These are phyloP conservation scores for Vaccinium vitisidaea DNA, from an alignment of 148 eudicot genomes.

Conservation along the genomic window DNA sequence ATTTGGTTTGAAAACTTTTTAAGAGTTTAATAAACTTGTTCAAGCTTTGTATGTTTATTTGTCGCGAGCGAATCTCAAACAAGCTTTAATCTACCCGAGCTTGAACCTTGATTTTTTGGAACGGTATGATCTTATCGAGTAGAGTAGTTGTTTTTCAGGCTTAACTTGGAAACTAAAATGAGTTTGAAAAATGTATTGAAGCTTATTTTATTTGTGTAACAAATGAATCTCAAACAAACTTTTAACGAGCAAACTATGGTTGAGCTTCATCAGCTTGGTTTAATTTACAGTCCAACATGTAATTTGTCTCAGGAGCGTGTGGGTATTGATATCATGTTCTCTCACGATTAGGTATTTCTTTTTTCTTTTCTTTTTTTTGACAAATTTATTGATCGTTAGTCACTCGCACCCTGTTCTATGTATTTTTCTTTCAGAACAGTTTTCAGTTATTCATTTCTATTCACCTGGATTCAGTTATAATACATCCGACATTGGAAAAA, in stretches of 20 bases:
- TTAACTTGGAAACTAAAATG: not conserved
- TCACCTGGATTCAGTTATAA: not conserved
- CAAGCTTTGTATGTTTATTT: too few relatives aligned
- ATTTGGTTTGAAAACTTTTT: too few relatives aligned
- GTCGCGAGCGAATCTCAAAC: not conserved
- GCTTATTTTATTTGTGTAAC: not conserved
- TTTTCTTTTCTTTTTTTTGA: not conserved
- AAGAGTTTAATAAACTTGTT: too few relatives aligned
- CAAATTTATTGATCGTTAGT: not conserved
- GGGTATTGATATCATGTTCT: not conserved
- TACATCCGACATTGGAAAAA: not conserved
- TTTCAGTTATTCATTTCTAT: not conserved
- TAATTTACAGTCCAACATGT: not conserved
- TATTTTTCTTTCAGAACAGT: not conserved
- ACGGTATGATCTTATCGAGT: not conserved
- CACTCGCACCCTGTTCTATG: not conserved
- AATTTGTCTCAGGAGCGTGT: not conserved
- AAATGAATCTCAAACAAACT: not conserved
- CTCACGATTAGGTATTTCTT: not conserved
- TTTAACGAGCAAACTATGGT: not conserved
- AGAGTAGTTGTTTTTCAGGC: not conserved
- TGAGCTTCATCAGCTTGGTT: not conserved
- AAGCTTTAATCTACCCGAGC: not conserved
- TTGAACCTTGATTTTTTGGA: not conserved
- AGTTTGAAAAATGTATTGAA: not conserved